Evolutionary conservation across 306 rosid genomes (phyloP).

Genomic region (Cucumis melo): DNA sequence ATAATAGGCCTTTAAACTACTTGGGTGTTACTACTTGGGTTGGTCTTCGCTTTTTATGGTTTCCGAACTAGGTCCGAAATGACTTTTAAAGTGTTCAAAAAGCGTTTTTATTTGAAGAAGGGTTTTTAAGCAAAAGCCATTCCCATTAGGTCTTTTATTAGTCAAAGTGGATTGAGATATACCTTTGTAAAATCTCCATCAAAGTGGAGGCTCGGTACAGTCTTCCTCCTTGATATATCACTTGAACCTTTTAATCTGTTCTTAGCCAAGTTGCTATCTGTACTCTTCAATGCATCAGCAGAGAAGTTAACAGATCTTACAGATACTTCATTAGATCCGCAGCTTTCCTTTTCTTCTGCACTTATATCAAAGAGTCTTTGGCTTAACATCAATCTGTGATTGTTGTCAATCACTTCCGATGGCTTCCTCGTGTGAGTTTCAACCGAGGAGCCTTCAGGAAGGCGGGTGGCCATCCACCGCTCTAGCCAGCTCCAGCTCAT

Average conservation of each 20-base stretch:
- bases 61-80: background rate
- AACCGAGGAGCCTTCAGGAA: slow-evolving; percentile 39
- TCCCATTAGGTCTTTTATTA: background rate
- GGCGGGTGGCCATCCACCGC: slow-evolving; percentile 94
- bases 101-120: background rate
- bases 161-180: background rate
- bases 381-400: slow-evolving; percentile 16
- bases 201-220: slow-evolving; percentile 37
- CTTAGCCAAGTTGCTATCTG: slow-evolving; percentile 18
- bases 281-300: slow-evolving; percentile 21
- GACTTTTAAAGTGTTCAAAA: background rate
- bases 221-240: slow-evolving; percentile 39
- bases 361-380: slow-evolving; percentile 33
- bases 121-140: background rate
- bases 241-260: slow-evolving; percentile 32
- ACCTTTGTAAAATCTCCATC: slow-evolving; percentile 39
- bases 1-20: background rate
- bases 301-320: slow-evolving; percentile 39
- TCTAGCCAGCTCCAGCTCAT: slow-evolving; percentile 98
- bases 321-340: slow-evolving; percentile 79
- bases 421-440: slow-evolving; percentile 38
- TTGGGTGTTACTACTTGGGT: background rate
- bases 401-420: slow-evolving; percentile 20
- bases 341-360: slow-evolving; percentile 80
- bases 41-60: background rate